Evolutionary conservation across 805 yeast genomes (phyloP).

Genomic region (Yamadazyma nakazawae): DNA sequence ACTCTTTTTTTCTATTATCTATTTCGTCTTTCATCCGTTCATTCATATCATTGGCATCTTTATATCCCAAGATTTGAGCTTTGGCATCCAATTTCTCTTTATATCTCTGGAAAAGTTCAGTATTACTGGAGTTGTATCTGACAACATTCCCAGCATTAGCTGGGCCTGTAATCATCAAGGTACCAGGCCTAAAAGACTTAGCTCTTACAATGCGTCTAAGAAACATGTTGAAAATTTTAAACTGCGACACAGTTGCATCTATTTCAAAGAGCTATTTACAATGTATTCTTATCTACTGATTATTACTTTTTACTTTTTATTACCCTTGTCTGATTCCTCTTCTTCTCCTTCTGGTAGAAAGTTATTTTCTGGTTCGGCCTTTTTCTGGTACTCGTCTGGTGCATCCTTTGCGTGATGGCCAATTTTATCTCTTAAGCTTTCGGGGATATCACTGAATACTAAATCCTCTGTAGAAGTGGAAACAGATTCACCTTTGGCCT

Average conservation of each 20-base stretch:
- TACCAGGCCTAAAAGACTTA: not conserved
- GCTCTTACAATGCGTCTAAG: not conserved
- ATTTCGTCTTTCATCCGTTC: slow-evolving; percentile 61
- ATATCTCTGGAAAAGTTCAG: slow-evolving; percentile 19
- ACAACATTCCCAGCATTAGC: not conserved
- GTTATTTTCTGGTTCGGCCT: slow-evolving; percentile 1
- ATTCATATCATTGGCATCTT: slow-evolving; percentile 56
- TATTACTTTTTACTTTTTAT: too few species aligned
- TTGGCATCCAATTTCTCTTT: slow-evolving; percentile 31
- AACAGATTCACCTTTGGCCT: slow-evolving; percentile 72
- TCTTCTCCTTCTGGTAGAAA: slow-evolving; percentile 10
- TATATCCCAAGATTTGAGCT: slow-evolving; percentile 33
- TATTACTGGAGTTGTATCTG: slow-evolving; percentile 3
- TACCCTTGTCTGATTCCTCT: not conserved
- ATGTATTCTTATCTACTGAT: not conserved
- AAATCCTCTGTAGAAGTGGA: slow-evolving; percentile 64
- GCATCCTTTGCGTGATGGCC: slow-evolving; percentile 72
- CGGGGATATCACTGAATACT: slow-evolving; percentile 67
- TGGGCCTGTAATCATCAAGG: not conserved
- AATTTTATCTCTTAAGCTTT: slow-evolving; percentile 44
- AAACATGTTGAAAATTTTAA: not conserved
- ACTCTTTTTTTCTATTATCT: slow-evolving; percentile 49
- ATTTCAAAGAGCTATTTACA: not conserved
- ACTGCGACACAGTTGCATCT: not conserved
- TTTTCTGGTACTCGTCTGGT: slow-evolving; percentile 39